phyloP scores from a whole-genome alignment of 768 basidiomycete genomes.

The Boletus patriciae region DNA sequence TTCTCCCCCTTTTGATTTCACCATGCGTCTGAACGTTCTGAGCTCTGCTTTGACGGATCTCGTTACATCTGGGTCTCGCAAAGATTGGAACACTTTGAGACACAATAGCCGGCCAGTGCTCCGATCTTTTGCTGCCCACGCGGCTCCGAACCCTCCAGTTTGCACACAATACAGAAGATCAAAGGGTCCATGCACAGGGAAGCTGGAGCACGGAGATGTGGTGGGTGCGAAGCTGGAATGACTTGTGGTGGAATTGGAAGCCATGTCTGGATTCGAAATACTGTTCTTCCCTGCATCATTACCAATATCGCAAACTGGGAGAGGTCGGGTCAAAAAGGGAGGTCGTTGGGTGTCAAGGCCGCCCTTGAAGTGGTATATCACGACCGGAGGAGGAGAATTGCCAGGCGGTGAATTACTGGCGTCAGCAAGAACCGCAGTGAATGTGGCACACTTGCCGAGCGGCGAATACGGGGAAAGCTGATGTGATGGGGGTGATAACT shows the following conservation, averaged over 20 bases:
- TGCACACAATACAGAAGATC: conserved; percentile 19
- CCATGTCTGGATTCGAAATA: neutral
- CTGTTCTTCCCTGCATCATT: neutral
- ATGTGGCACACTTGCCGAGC: conserved; percentile 4
- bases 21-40: conserved; percentile 36
- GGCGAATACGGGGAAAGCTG: neutral
- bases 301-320: neutral
- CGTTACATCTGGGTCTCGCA: conserved; percentile 7
- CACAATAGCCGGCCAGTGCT: conserved; percentile 38
- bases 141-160: conserved; percentile 19
- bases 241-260: neutral
- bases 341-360: neutral
- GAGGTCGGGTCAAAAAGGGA: neutral
- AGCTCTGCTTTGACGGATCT: conserved; percentile 35
- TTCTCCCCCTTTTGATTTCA: conserved; percentile 14
- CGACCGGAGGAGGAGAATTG: neutral
- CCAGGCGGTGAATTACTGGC: neutral
- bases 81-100: conserved; percentile 35
- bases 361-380: neutral
- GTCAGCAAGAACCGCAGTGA: neutral
- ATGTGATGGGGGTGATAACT: conserved; percentile 1
- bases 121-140: conserved; percentile 26
- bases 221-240: conserved; percentile 6
- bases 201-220: conserved; percentile 1
- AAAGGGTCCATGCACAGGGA: conserved; percentile 31